phyloP scores from a whole-genome alignment of 306 rosid species.

The Medicago lupulina region DNA sequence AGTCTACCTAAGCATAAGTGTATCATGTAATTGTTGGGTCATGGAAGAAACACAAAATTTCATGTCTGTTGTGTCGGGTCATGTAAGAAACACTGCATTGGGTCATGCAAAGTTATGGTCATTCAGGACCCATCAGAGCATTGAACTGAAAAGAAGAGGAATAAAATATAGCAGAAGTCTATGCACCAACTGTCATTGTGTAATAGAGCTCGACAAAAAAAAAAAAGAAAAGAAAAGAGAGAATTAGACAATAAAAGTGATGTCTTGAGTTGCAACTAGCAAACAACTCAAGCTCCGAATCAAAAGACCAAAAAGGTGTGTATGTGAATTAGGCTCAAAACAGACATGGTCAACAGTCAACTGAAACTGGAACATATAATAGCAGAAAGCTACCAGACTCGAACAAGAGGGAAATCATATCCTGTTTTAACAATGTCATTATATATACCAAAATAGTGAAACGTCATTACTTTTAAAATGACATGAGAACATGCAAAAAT shows the following conservation, averaged over 20 bases:
- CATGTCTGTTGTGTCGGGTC: neutral
- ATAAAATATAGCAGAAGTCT: neutral
- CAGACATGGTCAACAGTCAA: neutral
- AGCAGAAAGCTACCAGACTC: neutral
- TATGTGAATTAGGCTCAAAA: neutral
- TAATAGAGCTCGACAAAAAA: neutral
- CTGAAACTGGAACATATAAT: neutral
- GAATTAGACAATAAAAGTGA: neutral
- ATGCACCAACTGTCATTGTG: neutral
- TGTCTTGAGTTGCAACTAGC: neutral
- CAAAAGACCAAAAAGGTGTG: neutral
- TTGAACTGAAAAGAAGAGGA: neutral
- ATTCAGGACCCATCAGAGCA: neutral
- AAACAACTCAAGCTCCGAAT: constrained; percentile 6
- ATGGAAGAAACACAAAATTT: neutral
- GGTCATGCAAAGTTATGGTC: neutral
- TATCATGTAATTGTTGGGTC: neutral
- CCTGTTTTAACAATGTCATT: neutral
- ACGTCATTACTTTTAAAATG: constrained; percentile 3
- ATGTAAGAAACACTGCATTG: neutral
- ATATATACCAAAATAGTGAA: neutral
- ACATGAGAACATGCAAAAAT: constrained; percentile 27
- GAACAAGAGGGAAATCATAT: neutral
- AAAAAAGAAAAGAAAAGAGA: neutral
- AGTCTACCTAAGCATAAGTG: neutral